These are phyloP conservation scores for Magnusiomyces magnusii DNA, from an alignment of 1,139 yeast genomes.

Conservation along the genomic window DNA sequence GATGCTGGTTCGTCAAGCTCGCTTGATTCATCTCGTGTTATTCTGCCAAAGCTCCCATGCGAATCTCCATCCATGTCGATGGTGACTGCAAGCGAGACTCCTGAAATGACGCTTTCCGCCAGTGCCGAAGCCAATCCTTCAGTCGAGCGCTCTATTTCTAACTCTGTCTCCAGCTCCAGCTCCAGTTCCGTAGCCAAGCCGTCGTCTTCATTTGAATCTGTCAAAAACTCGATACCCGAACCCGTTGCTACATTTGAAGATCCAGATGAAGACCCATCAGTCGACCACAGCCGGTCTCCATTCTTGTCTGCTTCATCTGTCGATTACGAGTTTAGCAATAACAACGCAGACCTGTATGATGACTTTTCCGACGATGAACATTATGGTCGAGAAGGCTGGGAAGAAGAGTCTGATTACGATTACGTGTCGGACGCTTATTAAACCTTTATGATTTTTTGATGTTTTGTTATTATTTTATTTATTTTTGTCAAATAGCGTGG, in stretches of 20 bases:
- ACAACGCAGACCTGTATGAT: no score
- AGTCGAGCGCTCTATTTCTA: neutral
- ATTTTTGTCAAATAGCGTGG: no score
- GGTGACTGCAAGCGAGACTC: neutral
- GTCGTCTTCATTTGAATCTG: neutral
- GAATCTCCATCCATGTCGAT: constrained; percentile 19
- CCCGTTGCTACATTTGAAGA: no score
- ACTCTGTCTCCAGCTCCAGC: neutral
- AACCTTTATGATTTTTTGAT: neutral
- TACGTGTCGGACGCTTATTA: neutral
- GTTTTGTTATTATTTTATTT: no score
- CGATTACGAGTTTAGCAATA: neutral
- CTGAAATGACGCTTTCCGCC: neutral
- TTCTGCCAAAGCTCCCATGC: constrained; percentile 22
- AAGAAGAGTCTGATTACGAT: neutral
- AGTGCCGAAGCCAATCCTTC: neutral
- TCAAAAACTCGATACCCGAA: no score
- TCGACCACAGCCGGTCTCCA: no score
- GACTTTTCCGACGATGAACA: no score
- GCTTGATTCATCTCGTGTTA: constrained; percentile 18
- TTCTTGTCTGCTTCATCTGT: neutral
- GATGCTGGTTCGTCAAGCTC: neutral
- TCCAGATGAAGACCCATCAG: no score
- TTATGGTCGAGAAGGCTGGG: no score
- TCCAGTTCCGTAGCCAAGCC: neutral